Conservation (phyloP, 2,329 filamentous ascomycete species). For the Aspergillus sp. region DNA sequence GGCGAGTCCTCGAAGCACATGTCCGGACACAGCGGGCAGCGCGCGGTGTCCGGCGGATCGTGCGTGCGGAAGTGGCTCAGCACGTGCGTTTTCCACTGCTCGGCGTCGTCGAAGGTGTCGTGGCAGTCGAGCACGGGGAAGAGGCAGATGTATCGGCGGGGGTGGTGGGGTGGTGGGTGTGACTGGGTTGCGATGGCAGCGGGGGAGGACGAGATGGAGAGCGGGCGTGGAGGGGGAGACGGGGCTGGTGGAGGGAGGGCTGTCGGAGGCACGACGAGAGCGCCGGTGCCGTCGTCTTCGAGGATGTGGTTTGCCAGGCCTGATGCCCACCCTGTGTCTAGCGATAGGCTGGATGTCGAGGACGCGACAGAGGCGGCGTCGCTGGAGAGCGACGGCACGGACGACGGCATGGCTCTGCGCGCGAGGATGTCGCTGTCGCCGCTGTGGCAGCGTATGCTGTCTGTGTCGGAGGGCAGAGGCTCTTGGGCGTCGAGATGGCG, state of each 20-base stretch:
- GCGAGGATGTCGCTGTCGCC: neutral
- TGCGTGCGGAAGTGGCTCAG: conserved; percentile 44
- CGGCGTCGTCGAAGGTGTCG: conserved; percentile 35
- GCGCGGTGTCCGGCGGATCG: conserved; percentile 37
- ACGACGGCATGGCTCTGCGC: conserved; percentile 14
- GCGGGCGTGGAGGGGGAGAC: neutral
- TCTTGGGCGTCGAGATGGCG: no score
- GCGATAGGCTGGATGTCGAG: conserved; percentile 27
- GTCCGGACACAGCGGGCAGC: conserved; percentile 43
- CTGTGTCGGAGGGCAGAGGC: neutral
- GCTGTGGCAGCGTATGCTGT: neutral
- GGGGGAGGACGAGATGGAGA: neutral
- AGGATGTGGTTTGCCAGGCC: conserved; percentile 24
- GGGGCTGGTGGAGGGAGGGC: neutral
- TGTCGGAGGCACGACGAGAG: conserved; percentile 23
- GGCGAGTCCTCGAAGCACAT: conserved; percentile 20
- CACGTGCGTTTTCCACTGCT: conserved; percentile 44
- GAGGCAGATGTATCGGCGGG: conserved; percentile 35
- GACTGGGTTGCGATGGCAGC: neutral
- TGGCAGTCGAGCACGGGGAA: conserved; percentile 46
- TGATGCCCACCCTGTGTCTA: conserved; percentile 26
- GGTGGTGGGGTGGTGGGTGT: conserved; percentile 8
- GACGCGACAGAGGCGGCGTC: conserved; percentile 25
- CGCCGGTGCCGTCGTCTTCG: conserved; percentile 27
- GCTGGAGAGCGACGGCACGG: conserved; percentile 31